Base-by-base conservation (phyloP, 2,329 filamentous ascomycete genomes). In the Chalara sp. region DNA sequence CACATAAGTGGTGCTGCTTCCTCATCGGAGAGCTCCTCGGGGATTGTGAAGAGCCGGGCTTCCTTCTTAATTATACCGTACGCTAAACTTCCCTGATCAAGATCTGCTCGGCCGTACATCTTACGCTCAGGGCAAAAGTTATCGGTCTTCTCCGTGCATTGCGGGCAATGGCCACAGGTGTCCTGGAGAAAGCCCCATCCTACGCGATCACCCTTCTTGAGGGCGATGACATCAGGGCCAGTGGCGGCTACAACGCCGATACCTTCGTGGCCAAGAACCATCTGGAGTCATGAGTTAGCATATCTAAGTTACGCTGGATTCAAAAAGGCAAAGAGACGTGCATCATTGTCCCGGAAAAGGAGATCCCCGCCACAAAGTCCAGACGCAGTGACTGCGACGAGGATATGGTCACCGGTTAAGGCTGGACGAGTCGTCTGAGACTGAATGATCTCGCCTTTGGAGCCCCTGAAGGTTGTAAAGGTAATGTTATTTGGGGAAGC, bases 381-480 rank as follows among this genome's bases (percentile, higher is more conserved):
- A 2, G 81, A 84, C 52, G 82, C 80, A 12, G 82, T 86, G 54
- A 87, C 71, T 50, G 74, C 76, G 61, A 87, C 63, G 32, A 83
- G 72, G 48, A 86, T 81, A 52, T 84, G 70, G 65, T 82, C 75
- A 47, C 70, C 67, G 2, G 60, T 61, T 41, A 80, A 65, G 12
- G 75, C 69, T 41, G 65, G 62, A 13, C 68, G 71, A 42, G 74
- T 78, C 45, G 70, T 70, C 42, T 68, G 63, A 63, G 80, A 67
- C 51, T 73, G 65, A 59, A 84, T 78, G 52, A 71, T 70, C 59
- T 81, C 80, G 51, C 75, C 74, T 57, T 78, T 72, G 57, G 73
- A 73, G 58, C 83, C 83, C 63, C 81, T 84, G 76, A 73, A 86
- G 51, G 84, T 78, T 39, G 79, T 84, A 70, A 83, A 83, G 31